phyloP scores from a whole-genome alignment of 176 grass and related monocot species.

The Hordeum marinum region DNA sequence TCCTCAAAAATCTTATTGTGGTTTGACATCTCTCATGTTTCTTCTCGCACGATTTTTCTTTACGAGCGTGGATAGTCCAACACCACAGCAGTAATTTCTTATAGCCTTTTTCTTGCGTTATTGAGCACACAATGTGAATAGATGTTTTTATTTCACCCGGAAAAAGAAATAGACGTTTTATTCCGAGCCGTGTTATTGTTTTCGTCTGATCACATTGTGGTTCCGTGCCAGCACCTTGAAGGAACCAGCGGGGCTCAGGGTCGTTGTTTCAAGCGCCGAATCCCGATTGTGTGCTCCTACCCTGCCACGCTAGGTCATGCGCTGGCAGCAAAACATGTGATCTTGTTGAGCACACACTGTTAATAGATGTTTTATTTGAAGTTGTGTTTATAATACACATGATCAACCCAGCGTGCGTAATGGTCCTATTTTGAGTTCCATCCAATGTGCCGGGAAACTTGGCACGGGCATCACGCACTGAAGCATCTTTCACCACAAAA shows the following conservation, averaged over 20 bases:
- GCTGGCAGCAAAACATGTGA: too few species aligned
- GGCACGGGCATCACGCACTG: too few species aligned
- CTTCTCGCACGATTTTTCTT: conserved; percentile 35
- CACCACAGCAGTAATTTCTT: conserved; percentile 4
- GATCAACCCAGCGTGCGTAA: too few species aligned
- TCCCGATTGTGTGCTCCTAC: too few species aligned
- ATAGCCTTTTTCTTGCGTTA: conserved; percentile 3
- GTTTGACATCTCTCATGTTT: conserved; percentile 55
- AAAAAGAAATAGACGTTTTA: not conserved
- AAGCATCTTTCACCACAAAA: too few species aligned
- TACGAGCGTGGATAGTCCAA: not conserved
- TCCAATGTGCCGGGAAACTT: too few species aligned
- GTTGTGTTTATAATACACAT: too few species aligned
- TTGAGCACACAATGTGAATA: conserved; percentile 9
- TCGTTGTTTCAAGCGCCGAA: not conserved
- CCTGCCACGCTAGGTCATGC: too few species aligned
- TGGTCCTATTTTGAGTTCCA: too few species aligned
- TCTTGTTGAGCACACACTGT: too few species aligned
- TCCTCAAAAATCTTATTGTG: conserved; percentile 41
- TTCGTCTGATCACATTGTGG: conserved; percentile 36
- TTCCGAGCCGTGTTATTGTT: not conserved
- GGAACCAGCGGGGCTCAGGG: not conserved
- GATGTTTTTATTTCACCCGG: not conserved
- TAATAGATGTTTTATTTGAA: too few species aligned
- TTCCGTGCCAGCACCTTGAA: conserved; percentile 33